These are phyloP conservation scores for Glycine soja DNA, from an alignment of 306 rosid genomes.

Conservation along the genomic window DNA sequence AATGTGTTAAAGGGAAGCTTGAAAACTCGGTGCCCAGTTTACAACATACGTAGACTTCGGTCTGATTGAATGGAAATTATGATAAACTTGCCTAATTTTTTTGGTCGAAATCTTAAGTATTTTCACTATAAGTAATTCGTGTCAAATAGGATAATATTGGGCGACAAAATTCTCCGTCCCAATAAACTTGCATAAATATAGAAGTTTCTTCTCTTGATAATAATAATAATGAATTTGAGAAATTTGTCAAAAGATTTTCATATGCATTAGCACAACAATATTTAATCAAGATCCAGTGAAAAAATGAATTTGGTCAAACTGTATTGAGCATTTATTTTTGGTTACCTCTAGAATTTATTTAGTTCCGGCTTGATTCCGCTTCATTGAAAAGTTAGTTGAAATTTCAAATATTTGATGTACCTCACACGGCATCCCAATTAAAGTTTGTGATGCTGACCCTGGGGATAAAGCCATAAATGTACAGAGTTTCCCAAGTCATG, in stretches of 20 bases:
- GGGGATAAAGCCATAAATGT: not conserved
- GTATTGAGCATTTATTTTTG: conserved; percentile 8
- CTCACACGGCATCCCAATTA: conserved; percentile 27
- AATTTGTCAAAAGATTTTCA: not conserved
- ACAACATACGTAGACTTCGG: not conserved
- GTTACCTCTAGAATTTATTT: conserved; percentile 18
- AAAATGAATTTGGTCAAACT: not conserved
- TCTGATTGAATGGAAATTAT: not conserved
- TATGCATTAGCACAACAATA: not conserved
- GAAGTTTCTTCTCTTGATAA: not conserved
- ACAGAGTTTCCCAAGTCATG: conserved; percentile 14
- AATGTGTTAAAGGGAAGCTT: not conserved
- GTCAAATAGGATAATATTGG: too few species aligned
- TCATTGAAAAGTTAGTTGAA: conserved; percentile 35
- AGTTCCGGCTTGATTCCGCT: conserved; percentile 8
- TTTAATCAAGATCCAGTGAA: not conserved
- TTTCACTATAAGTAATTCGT: too few species aligned
- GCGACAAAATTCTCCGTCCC: not conserved
- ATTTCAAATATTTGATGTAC: conserved; percentile 25
- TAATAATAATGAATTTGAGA: conserved; percentile 17
- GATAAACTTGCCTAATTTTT: not conserved
- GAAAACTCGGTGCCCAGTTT: not conserved
- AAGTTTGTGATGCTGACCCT: conserved; percentile 41
- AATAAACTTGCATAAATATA: not conserved
- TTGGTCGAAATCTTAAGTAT: too few species aligned